Conservation (phyloP, 768 basidiomycete genomes). For the Phanerochaete carnosa region DNA sequence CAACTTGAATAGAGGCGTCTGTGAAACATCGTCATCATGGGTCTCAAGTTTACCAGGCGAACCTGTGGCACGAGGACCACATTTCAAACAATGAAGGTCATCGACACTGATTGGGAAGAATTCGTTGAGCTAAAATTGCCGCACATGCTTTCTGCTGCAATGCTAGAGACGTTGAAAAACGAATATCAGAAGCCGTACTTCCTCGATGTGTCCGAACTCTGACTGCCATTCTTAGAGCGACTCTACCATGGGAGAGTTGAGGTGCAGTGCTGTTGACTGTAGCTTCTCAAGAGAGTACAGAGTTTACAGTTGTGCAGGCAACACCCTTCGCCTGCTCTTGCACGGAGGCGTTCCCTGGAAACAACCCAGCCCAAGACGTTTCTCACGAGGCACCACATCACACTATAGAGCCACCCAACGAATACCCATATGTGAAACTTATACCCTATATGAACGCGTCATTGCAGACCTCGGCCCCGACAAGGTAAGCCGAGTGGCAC, state of each 20-base stretch:
- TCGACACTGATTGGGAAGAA: constrained; percentile 4
- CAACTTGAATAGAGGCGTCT: not conserved
- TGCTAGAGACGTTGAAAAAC: not conserved
- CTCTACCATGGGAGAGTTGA: not conserved
- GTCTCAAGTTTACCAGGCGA: not conserved
- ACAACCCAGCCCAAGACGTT: no score
- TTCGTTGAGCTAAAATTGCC: not conserved
- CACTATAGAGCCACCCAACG: no score
- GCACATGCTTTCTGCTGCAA: not conserved
- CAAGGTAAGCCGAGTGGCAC: no score
- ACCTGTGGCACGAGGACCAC: not conserved
- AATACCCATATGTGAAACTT: no score
- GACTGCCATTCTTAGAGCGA: not conserved
- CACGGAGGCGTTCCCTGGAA: no score
- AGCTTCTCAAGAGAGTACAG: not conserved
- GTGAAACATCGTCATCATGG: not conserved
- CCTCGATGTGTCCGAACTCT: not conserved
- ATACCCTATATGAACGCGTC: no score
- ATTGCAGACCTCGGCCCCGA: no score
- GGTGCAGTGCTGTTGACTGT: not conserved
- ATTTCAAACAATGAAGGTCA: not conserved
- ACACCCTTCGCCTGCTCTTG: no score
- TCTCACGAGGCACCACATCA: no score
- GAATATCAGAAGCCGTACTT: not conserved
- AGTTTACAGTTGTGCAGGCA: no score